These are phyloP conservation scores for Graphilbum fragrans DNA, from an alignment of 2,329 filamentous ascomycete genomes.

Conservation along the genomic window DNA sequence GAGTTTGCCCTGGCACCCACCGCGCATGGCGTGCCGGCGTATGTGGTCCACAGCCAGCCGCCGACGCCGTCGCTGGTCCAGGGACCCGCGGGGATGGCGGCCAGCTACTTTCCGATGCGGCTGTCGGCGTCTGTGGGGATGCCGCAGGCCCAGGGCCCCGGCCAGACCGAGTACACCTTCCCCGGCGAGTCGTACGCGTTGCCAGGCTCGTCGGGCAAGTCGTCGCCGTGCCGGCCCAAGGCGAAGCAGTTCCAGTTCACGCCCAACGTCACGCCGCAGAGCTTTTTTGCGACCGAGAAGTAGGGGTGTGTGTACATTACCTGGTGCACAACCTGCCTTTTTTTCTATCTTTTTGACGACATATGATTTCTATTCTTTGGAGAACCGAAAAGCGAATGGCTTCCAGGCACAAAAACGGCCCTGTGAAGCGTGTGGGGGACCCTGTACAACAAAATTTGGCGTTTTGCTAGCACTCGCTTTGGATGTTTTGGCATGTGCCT, in stretches of 20 bases:
- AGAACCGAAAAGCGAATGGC: too few relatives aligned
- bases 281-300: conserved; percentile 17
- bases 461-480: too few relatives aligned
- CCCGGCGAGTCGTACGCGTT: conserved; percentile 28
- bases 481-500: too few relatives aligned
- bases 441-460: too few relatives aligned
- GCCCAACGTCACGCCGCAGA: conserved; percentile 30
- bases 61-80: conserved; percentile 36
- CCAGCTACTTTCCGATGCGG: conserved; percentile 22
- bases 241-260: conserved; percentile 33
- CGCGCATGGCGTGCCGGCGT: conserved; percentile 33
- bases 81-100: conserved; percentile 16
- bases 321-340: neutral
- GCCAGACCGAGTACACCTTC: conserved; percentile 39
- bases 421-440: too few relatives aligned
- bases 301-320: neutral
- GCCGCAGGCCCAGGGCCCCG: conserved; percentile 17
- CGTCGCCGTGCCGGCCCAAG: conserved; percentile 23
- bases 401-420: too few relatives aligned
- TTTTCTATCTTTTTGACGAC: neutral
- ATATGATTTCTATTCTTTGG: neutral
- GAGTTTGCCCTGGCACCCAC: conserved; percentile 25
- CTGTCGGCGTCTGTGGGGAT: neutral
- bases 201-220: conserved; percentile 20
- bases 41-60: conserved; percentile 35